Conservation (phyloP, 441 rosid species). For the Eruca vesicaria region DNA sequence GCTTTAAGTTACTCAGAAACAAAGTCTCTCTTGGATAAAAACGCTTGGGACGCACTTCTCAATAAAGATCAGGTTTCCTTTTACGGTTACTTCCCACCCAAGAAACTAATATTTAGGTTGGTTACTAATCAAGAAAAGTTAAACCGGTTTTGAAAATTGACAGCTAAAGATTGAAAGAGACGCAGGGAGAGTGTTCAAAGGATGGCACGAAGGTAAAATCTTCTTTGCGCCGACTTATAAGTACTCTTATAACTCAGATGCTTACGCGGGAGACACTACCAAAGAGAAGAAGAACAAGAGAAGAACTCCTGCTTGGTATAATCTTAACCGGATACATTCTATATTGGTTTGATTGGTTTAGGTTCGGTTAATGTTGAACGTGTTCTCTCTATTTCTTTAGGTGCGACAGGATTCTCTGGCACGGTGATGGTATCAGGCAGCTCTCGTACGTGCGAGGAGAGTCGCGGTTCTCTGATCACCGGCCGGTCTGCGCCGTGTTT, state of each 20-base stretch:
- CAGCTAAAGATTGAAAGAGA: constrained; percentile 76
- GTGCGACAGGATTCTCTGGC: constrained; percentile 77
- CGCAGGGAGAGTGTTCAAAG: constrained; percentile 66
- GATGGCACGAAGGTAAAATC: constrained; percentile 72
- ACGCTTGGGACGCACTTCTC: constrained; percentile 54
- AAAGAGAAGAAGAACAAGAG: constrained; percentile 62
- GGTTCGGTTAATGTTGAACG: constrained; percentile 2
- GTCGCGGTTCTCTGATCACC: constrained; percentile 62
- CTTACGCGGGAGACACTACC: constrained; percentile 56
- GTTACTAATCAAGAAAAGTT: neutral
- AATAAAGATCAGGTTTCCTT: constrained; percentile 63
- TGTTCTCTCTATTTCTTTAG: constrained; percentile 26
- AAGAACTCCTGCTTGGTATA: constrained; percentile 78
- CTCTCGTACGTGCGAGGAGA: constrained; percentile 49
- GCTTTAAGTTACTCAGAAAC: constrained; percentile 68
- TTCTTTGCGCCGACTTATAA: constrained; percentile 69
- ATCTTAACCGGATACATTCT: neutral
- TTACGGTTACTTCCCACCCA: constrained; percentile 11
- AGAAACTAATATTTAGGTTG: constrained; percentile 7
- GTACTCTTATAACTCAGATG: constrained; percentile 60
- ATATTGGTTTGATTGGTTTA: neutral
- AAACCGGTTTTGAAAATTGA: constrained; percentile 4
- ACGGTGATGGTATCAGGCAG: constrained; percentile 55
- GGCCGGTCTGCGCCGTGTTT: constrained; percentile 60
- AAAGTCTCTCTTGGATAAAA: constrained; percentile 43